Evolutionary conservation across 2,329 filamentous ascomycete genomes (phyloP), one percentile per base, ranked within the genome.

Genomic region (Phaeomoniella chlamydospora): DNA sequence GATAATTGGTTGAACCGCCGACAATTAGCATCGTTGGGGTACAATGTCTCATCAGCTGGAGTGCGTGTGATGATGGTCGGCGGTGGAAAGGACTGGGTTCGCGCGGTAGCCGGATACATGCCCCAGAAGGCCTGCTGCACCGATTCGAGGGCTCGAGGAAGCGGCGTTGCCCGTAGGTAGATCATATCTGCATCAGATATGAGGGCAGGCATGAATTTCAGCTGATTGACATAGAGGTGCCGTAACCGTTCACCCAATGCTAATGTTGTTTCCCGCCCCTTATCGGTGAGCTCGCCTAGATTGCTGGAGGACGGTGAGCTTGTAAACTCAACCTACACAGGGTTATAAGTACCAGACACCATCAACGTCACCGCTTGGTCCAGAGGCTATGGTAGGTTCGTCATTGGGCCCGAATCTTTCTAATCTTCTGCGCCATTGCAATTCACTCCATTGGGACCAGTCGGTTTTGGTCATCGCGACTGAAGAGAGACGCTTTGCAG

Each of bases 381-480:
- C 83, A 2, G 69, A 57, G 5, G 81, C 80, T 33, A 85, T 61
- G 17, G 79, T 62, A 3, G 86, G 74, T n/a, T 74, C 69, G 52
- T 83, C 78, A 44, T 77, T 64, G 13, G 62, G 52, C 3, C 78
- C 80, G 54, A 94, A 90, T 0, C 80, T 81, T 59, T 98, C 90
- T 33, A 94, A 68, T 33, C 81, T 75, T 41, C 86, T 73, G 46
- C 77, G 64, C 59, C 73, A 80, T 46, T 68, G 64, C 40, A 80
- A 61, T 1, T 61, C 59, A 46, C 74, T 68, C 72, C 72, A 79
- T 36, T 59, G 52, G 22, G 57, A 63, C 40, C 59, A 57, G 49
- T 67, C 67, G 38, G 67, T 65, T 32, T 61, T 68, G 29, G 61
- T 62, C 43, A 74, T 62, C 15, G 77, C 67, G 40, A 73, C 67